Percentiles rank a stretch among this genome's conserved stretches.
phyloP scores from a whole-genome alignment of 495 filamentous ascomycete species.

The Aspergillus conjunctus region DNA sequence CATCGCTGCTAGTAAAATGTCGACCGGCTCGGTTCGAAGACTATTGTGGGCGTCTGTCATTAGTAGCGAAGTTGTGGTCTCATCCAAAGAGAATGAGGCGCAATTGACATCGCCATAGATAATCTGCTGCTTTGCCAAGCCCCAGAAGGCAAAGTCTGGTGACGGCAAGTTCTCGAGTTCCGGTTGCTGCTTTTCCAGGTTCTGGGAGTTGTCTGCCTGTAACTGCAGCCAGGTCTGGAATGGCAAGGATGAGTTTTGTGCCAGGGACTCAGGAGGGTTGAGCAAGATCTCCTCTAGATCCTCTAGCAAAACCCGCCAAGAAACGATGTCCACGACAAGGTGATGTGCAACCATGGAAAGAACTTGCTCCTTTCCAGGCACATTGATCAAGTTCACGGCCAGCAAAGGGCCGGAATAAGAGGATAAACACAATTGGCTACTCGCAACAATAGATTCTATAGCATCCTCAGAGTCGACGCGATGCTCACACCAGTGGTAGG shows the following conservation, averaged over 20 bases:
- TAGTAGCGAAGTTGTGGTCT: too few relatives aligned
- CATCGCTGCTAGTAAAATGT: slow-evolving; percentile 55
- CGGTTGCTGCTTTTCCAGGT: too few relatives aligned
- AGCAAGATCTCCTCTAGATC: slow-evolving; percentile 65
- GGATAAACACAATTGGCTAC: too few relatives aligned
- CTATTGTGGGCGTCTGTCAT: slow-evolving; percentile 49
- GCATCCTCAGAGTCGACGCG: slow-evolving; percentile 24
- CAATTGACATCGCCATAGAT: slow-evolving; percentile 54
- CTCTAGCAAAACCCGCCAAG: slow-evolving; percentile 67
- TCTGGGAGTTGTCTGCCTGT: too few relatives aligned
- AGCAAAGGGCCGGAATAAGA: slow-evolving; percentile 52
- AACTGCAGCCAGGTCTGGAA: slow-evolving; percentile 64
- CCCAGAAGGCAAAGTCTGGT: slow-evolving; percentile 53
- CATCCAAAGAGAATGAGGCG: too few relatives aligned
- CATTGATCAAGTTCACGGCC: slow-evolving; percentile 51
- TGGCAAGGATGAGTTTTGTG: slow-evolving; percentile 56
- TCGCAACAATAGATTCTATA: too few relatives aligned
- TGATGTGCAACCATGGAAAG: slow-evolving; percentile 71
- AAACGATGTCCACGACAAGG: slow-evolving; percentile 69
- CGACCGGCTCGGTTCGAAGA: slow-evolving; percentile 53
- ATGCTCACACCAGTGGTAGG: slow-evolving; percentile 41
- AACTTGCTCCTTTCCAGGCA: slow-evolving; percentile 47
- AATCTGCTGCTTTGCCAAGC: slow-evolving; percentile 45
- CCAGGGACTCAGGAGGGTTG: slow-evolving; percentile 48
- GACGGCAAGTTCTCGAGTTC: too few relatives aligned